Base-by-base conservation (phyloP, 352 stramenopile species). In the Globisporangium parvum region DNA sequence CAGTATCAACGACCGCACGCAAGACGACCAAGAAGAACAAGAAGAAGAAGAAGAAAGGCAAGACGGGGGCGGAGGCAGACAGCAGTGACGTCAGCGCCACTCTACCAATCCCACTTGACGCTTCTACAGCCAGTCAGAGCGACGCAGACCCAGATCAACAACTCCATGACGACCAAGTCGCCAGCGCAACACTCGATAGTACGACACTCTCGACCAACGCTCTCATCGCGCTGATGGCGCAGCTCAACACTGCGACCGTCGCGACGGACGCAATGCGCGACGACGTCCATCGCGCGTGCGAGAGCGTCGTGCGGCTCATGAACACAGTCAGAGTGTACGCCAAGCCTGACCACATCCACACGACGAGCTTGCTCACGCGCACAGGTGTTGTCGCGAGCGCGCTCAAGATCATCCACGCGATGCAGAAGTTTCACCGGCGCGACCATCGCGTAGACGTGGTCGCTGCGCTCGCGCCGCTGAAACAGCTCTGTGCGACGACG, bases 341-440 rank as follows among this genome's bases (percentile, higher is more conserved):
- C 35, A 55, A 35, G 50, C 35, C 33, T 12, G 50, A 55, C 35
- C 50, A 23, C 23, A 45, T 55, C n/a, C 33, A 55, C 37, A 15
- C 35, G 0, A 62, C 57, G 20, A 18, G 26, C 10, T 2, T 64
- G 24, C 53, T 47, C 11, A 37, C 21, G 2, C 51, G 59, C 33
- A 41, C 47, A 14, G 53, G 26, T 28, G 26, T 28, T 28, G 26
- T 28, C 26, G 2, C 26, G 26, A 28, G 26, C 26, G 26, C 26
- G 5, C 26, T 28, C 26, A 28, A 28, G 26, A 5, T 28, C 26
- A 28, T 72, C 21, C 61, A 69, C 51, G 59, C 69, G 57, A 67
- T 69, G 65, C 50, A 72, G 54, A 72, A 59, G 33, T 44, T 69
- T 2, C 37, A 69, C 49, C 54, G 65, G 17, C 55, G 66, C 47